Conservation (phyloP, 192 early-diverging fungal genomes). For the Powellomyces hirtus region DNA sequence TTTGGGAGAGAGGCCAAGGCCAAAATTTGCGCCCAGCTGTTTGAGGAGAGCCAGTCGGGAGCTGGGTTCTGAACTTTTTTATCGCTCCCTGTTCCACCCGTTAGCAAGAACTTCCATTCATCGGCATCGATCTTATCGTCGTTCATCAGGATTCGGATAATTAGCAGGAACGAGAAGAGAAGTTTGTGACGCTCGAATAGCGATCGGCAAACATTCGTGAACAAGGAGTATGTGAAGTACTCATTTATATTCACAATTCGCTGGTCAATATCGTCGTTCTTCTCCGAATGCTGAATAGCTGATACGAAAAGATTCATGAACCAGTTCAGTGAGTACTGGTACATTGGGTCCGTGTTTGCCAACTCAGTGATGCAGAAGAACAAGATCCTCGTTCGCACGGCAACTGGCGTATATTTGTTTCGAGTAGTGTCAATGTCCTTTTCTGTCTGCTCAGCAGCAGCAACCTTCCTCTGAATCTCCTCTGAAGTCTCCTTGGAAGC, state of each 20-base stretch:
- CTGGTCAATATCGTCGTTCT: conserved; percentile 55
- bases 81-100: conserved; percentile 44
- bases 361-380: conserved; percentile 67
- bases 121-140: conserved; percentile 55
- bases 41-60: conserved; percentile 49
- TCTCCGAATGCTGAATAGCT: conserved; percentile 58
- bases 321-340: conserved; percentile 61
- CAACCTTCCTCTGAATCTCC: conserved; percentile 60
- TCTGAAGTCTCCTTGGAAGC: conserved; percentile 64
- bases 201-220: conserved; percentile 60
- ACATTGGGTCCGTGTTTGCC: conserved; percentile 60
- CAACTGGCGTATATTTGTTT: conserved; percentile 61
- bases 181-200: conserved; percentile 68
- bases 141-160: conserved; percentile 60
- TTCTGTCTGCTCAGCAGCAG: conserved; percentile 55
- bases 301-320: conserved; percentile 63
- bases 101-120: conserved; percentile 60
- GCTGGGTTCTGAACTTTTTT: conserved; percentile 46
- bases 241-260: conserved; percentile 58
- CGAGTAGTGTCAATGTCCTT: conserved; percentile 62
- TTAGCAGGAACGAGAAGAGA: conserved; percentile 58
- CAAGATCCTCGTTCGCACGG: conserved; percentile 53
- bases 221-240: conserved; percentile 62
- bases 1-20: conserved; percentile 42
- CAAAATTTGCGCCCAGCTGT: conserved; percentile 51